Conservation (phyloP, 2,329 filamentous ascomycete genomes). For the Botryotinia globosa region DNA sequence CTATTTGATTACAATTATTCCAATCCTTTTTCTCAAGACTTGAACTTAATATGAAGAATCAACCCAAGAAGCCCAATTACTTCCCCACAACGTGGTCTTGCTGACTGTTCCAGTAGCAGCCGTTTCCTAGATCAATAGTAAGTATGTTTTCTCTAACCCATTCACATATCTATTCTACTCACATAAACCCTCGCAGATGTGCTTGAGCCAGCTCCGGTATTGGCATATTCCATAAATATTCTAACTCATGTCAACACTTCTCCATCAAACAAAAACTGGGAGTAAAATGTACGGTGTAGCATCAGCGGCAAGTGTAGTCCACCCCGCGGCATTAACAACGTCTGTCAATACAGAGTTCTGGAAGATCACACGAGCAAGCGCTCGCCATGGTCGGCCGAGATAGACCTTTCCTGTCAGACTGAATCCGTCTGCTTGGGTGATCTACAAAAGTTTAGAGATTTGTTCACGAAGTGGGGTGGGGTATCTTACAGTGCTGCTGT, state of each 20-base stretch:
- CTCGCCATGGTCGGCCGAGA: constrained; percentile 51
- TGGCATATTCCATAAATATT: constrained; percentile 14
- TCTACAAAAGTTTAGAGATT: neutral
- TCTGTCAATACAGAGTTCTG: constrained; percentile 46
- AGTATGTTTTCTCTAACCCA: neutral
- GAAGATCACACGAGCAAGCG: constrained; percentile 48
- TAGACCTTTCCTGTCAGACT: constrained; percentile 42
- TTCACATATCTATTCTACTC: neutral
- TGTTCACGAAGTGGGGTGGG: no score
- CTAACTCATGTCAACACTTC: neutral
- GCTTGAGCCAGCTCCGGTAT: constrained; percentile 11
- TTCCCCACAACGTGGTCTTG: constrained; percentile 5
- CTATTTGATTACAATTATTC: neutral
- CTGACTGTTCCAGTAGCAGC: neutral
- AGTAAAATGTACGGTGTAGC: constrained; percentile 24
- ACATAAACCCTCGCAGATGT: constrained; percentile 11
- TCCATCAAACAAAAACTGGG: no score
- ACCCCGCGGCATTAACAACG: constrained; percentile 50
- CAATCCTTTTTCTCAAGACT: neutral
- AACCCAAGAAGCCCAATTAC: constrained; percentile 5
- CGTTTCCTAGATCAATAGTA: neutral
- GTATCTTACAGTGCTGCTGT: neutral
- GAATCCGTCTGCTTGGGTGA: constrained; percentile 26
- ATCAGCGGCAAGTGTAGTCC: constrained; percentile 37
- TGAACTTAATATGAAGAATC: neutral